A percentile compares a stretch with the other conserved stretches of the same genome.
Conservation (phyloP, 345 rosid genomes). For the Lumnitzera littorea region DNA sequence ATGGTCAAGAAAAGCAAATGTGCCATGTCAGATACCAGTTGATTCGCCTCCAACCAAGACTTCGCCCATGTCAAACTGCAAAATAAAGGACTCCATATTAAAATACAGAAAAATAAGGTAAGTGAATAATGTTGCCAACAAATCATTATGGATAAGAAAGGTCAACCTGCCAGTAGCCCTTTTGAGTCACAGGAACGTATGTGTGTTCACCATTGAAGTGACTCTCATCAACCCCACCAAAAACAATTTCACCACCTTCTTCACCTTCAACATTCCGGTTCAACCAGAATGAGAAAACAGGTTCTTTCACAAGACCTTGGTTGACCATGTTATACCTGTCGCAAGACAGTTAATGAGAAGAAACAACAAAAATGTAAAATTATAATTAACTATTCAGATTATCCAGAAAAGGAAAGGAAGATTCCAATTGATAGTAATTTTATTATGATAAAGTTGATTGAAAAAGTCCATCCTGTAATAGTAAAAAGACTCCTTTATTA, state of each 20-base stretch:
- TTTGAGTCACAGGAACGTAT: conserved; percentile 72
- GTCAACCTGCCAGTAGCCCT: conserved; percentile 92
- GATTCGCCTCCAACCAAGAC: conserved; percentile 72
- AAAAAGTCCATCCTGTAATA: too few species aligned
- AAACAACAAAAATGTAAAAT: too few species aligned
- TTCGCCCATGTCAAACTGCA: conserved; percentile 85
- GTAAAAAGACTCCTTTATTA: too few species aligned
- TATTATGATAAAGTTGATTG: not conserved
- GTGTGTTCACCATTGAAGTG: conserved; percentile 85
- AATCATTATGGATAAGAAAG: conserved; percentile 1
- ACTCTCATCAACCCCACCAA: conserved; percentile 79
- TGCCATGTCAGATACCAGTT: conserved; percentile 38
- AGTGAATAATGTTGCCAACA: not conserved
- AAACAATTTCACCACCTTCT: conserved; percentile 86
- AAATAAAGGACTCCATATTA: not conserved
- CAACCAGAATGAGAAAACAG: conserved; percentile 86
- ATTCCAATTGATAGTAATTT: not conserved
- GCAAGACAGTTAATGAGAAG: not conserved
- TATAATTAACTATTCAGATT: too few species aligned
- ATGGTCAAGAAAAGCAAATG: not conserved
- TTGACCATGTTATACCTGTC: conserved; percentile 80
- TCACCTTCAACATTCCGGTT: conserved; percentile 65
- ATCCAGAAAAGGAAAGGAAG: not conserved
- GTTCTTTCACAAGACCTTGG: conserved; percentile 74
- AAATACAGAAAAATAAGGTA: conserved; percentile 4